Evolutionary conservation across 106 monocot genomes (phyloP), one percentile per base, ranked within the genome.

Genomic region (Allium fistulosum): DNA sequence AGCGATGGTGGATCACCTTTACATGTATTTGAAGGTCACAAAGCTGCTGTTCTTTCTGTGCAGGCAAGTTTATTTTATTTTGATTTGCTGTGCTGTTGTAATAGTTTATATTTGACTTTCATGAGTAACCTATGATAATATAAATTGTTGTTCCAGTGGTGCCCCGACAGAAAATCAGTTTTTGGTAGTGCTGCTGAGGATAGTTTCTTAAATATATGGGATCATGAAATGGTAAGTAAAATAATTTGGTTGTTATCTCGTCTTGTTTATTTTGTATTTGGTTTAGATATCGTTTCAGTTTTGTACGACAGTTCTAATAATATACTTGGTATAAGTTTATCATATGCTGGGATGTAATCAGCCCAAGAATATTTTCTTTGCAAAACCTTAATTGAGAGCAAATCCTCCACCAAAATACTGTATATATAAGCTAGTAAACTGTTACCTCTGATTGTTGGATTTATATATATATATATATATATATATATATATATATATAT

Each of bases 101-200:
- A 14, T 26, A 10, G 16, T 11, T 68, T 14, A 56, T 64, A 13
- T 62, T 15, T 13, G 22, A 50, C 62, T 14, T 2, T 17, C 12
- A 63, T 46, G 11, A 4, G 61, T 66, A 15, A 55, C 26, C 11
- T 7, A 8, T 26, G 16, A 51, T 48, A 0, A 17, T 46, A 51
- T 58, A 61, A n/a, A 50, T 64, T 77, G 17, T 63, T 53, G 4
- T 66, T 72, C 10, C 83, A 94, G 94, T 94, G 94, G 94, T 89
- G 79, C 52, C 89, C 89, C 27, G 85, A 90, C 71, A 94, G 76
- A 75, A 71, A 81, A 75, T 90, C 94, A 53, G 80, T 90, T 11
- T 94, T 94, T 82, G 87, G 89, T 61, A 90, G 94, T 82, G 51
- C 94, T 76, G 90, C 90, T 0, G 84, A 87, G 70, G 94, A 94